phyloP scores from a whole-genome alignment of 129 eudicot species.

The Saussurea involucrata region DNA sequence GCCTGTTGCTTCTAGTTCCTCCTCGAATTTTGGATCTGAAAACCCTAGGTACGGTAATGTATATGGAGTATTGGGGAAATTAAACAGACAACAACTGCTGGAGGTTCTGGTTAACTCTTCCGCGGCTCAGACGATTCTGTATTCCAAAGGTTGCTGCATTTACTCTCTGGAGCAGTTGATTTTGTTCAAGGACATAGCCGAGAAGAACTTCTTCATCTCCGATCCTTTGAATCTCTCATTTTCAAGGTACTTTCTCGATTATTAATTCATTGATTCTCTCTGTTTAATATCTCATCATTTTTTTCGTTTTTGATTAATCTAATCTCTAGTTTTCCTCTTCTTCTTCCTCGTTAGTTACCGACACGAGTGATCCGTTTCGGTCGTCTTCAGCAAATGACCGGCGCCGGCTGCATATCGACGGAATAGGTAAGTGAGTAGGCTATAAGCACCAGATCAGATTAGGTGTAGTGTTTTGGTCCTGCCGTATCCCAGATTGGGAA shows the following conservation, averaged over 20 bases:
- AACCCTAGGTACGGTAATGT: constrained; percentile 3
- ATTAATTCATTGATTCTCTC: not conserved
- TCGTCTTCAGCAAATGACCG: not conserved
- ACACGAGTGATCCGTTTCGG: not conserved
- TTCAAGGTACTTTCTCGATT: constrained; percentile 10
- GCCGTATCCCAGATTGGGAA: not conserved
- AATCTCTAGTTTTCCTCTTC: not conserved
- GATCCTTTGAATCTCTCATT: constrained; percentile 15
- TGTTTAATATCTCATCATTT: not conserved
- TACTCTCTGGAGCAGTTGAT: constrained; percentile 49
- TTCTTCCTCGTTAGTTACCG: not conserved
- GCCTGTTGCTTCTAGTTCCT: constrained; percentile 29
- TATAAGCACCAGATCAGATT: not conserved
- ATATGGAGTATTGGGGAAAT: constrained; percentile 29
- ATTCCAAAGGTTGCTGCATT: constrained; percentile 45
- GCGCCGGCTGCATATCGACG: not conserved
- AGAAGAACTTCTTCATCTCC: constrained; percentile 14
- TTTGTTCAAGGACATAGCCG: constrained; percentile 27
- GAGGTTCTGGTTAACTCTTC: constrained; percentile 65
- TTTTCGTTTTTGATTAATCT: not conserved
- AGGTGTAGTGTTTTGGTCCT: not conserved
- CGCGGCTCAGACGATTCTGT: constrained; percentile 43
- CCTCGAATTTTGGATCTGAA: constrained; percentile 2
- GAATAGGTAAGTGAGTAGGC: not conserved
- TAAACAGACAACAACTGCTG: constrained; percentile 59